Evolutionary conservation across 1,139 yeast species (phyloP).

Genomic region (Citeromyces siamensis): DNA sequence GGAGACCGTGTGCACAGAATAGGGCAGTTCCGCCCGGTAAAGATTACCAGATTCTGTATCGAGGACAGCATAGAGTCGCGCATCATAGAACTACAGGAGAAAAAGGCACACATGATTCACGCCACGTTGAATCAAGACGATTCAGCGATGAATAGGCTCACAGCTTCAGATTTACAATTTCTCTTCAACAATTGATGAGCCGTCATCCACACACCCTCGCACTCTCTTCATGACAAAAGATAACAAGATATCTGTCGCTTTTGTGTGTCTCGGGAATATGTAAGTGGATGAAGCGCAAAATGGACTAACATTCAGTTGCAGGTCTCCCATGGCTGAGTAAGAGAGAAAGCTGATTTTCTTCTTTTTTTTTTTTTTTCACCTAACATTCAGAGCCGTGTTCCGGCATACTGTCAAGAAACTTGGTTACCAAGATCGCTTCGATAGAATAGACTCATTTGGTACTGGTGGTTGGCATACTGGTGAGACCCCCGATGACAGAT

Average conservation of each 20-base stretch:
- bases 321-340: conserved; percentile 93
- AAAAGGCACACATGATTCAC: conserved; percentile 94
- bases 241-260: conserved; percentile 48
- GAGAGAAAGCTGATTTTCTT: too few species aligned
- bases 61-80: conserved; percentile 96
- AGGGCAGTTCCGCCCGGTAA: conserved; percentile 93
- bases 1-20: conserved; percentile 98
- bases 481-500: conserved; percentile 67
- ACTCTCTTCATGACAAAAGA: not conserved
- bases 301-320: conserved; percentile 29
- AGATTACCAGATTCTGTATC: conserved; percentile 82
- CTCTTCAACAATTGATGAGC: conserved; percentile 37
- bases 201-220: not conserved
- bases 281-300: not conserved
- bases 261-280: conserved; percentile 86
- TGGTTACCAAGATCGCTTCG: conserved; percentile 14
- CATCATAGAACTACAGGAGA: conserved; percentile 89
- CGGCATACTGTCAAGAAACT: conserved; percentile 42
- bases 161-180: conserved; percentile 92
- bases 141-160: conserved; percentile 73
- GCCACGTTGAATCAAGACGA: conserved; percentile 93
- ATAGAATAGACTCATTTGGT: conserved; percentile 71
- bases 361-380: not conserved
- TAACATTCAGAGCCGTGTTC: conserved; percentile 46
- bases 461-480: conserved; percentile 82